Percentiles rank a stretch among this genome's conserved stretches.
phyloP scores from a whole-genome alignment of 345 rosid genomes.

The Populus nigra region DNA sequence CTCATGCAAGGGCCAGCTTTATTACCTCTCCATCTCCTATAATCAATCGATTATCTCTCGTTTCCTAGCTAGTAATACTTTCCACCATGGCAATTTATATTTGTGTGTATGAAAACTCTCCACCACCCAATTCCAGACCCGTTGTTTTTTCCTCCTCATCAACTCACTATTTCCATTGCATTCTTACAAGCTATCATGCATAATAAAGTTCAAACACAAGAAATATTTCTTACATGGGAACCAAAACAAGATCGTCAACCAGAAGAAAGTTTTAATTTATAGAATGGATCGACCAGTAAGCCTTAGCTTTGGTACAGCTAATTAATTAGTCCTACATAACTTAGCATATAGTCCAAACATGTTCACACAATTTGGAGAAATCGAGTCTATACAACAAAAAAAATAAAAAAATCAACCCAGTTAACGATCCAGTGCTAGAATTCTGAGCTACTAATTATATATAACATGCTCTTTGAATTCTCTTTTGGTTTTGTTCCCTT shows the following conservation, averaged over 20 bases:
- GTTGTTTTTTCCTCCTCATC: conserved; percentile 27
- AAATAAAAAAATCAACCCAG: conserved; percentile 23
- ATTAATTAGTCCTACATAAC: background rate
- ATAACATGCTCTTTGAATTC: conserved; percentile 13
- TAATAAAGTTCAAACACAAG: no score
- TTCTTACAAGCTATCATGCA: background rate
- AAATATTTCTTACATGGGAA: background rate
- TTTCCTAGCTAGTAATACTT: conserved; percentile 5
- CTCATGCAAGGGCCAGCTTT: background rate
- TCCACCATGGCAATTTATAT: conserved; percentile 20
- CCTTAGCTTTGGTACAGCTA: conserved; percentile 1
- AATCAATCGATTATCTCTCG: background rate
- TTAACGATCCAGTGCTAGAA: conserved; percentile 7
- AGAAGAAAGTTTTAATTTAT: conserved; percentile 12
- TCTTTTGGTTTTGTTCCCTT: conserved; percentile 20
- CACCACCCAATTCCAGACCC: conserved; percentile 1
- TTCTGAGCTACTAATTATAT: background rate
- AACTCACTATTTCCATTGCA: background rate
- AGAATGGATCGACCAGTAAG: background rate
- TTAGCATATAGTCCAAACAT: background rate
- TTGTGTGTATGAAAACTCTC: background rate
- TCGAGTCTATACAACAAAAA: conserved; percentile 8
- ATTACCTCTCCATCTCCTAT: background rate
- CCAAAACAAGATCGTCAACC: conserved; percentile 9
- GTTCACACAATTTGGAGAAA: background rate